Evolutionary conservation across 495 filamentous ascomycete genomes (phyloP), one percentile per base, ranked within the genome.

Genomic region (Annulohypoxylon bovei): DNA sequence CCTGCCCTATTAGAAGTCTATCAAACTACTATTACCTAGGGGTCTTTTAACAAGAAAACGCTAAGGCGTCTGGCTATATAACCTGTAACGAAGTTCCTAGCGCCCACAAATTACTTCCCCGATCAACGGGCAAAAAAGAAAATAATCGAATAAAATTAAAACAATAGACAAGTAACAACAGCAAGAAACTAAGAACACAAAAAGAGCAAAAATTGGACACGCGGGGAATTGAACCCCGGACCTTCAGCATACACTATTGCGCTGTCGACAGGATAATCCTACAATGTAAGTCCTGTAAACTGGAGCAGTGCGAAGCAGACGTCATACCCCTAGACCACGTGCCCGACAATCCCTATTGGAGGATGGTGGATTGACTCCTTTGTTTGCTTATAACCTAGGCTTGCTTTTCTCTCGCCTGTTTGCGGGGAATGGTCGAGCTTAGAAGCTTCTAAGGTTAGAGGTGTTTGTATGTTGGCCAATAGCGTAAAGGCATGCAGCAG

Each of bases 191-290:
- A 25, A 5, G 1, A 3, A 20, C 14, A 16, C n/a, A 18, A 53
- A 27, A 59, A 20, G 6, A 7, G 23, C 25, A 65, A 64, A 70
- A 54, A 18, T 4, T 70, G 67, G 67, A 70, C 67, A 37, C 22
- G 35, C 67, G 28, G 67, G 67, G 67, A 70, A 60, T 70, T 70
- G 67, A 70, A 70, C 67, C 67, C 67, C 37, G 67, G 67, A 65
- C 67, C 54, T 70, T 60, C 54, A 59, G 67, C 67, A 69, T 50
- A 64, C 60, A 62, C 59, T 68, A 12, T 66, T 18, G 11, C 32
- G 18, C 39, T 1, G 23, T 25, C 12, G 6, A 18, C 12, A 42
- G 20, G 39, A 42, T 42, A 16, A 42, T 42, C n/a, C 39, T 42
- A 42, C 6, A 16, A 7, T 8, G 18, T 42, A 42, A 6, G 16